phyloP scores from a whole-genome alignment of 2,329 filamentous ascomycete genomes.

The Ascochyta pisi region DNA sequence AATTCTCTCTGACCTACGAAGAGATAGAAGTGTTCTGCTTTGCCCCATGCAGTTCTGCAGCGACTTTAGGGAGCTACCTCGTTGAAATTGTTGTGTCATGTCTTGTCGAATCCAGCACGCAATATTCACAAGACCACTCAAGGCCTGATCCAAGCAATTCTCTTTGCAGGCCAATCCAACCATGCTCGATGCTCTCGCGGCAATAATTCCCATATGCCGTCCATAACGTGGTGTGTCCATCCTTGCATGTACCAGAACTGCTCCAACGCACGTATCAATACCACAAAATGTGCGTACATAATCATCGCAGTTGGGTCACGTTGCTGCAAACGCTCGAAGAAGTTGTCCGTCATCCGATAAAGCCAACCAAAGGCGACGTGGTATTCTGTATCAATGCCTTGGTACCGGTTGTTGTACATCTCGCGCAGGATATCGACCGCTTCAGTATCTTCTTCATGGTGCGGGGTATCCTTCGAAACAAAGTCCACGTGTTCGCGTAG shows the following conservation, averaged over 20 bases:
- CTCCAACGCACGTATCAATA: conserved; percentile 37
- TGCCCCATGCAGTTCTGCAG: background rate
- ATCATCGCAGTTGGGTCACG: conserved; percentile 31
- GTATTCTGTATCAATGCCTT: conserved; percentile 32
- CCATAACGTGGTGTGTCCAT: conserved; percentile 39
- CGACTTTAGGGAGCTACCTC: background rate
- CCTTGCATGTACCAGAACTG: conserved; percentile 42
- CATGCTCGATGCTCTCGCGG: conserved; percentile 29
- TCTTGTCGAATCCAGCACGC: background rate
- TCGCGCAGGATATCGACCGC: conserved; percentile 27
- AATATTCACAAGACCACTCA: conserved; percentile 1
- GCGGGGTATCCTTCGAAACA: conserved; percentile 5
- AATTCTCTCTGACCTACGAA: too few relatives aligned
- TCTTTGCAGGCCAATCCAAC: conserved; percentile 34
- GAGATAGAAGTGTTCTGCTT: too few relatives aligned
- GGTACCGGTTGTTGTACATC: conserved; percentile 33
- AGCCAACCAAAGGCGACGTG: conserved; percentile 37
- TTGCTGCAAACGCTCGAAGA: conserved; percentile 32
- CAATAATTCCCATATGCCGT: conserved; percentile 30
- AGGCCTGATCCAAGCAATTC: conserved; percentile 33
- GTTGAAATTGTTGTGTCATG: background rate
- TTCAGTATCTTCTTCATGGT: conserved; percentile 10
- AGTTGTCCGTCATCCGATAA: conserved; percentile 33
- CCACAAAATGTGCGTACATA: conserved; percentile 37
- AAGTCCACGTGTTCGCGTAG: conserved; percentile 22